Conservation (phyloP, 768 basidiomycete species). For the Trametes meyenii region DNA sequence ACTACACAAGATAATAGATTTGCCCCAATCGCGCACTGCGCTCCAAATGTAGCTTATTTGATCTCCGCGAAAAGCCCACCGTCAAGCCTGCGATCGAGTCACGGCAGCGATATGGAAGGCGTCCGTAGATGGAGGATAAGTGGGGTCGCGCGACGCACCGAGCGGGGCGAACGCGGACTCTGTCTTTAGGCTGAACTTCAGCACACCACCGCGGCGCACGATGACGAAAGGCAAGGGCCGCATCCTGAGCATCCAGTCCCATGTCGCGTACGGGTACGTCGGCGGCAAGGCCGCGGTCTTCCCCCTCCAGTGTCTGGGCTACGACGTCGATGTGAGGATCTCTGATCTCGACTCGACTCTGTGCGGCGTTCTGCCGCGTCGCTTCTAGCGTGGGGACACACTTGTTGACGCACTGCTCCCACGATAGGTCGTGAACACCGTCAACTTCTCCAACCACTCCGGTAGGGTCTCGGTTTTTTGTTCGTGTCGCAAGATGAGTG, state of each 20-base stretch:
- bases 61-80: neutral
- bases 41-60: neutral
- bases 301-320: slow-evolving; percentile 84
- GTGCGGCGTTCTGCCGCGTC: neutral
- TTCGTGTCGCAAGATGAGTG: neutral
- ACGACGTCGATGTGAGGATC: slow-evolving; percentile 85
- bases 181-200: neutral
- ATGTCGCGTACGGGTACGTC: slow-evolving; percentile 93
- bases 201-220: slow-evolving; percentile 13
- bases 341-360: neutral
- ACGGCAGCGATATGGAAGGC: neutral
- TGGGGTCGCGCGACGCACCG: neutral
- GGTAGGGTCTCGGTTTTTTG: slow-evolving; percentile 52
- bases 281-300: slow-evolving; percentile 83
- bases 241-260: slow-evolving; percentile 89
- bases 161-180: neutral
- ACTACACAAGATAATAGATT: neutral
- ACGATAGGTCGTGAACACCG: slow-evolving; percentile 79
- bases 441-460: slow-evolving; percentile 94
- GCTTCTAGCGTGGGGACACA: slow-evolving; percentile 13
- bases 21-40: neutral
- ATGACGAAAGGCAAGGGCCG: slow-evolving; percentile 43
- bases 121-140: neutral
- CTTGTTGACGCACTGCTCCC: slow-evolving; percentile 3
- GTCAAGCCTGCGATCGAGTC: slow-evolving; percentile 7